Conservation (phyloP, 106 monocot species). For the Hemerocallis citrina region DNA sequence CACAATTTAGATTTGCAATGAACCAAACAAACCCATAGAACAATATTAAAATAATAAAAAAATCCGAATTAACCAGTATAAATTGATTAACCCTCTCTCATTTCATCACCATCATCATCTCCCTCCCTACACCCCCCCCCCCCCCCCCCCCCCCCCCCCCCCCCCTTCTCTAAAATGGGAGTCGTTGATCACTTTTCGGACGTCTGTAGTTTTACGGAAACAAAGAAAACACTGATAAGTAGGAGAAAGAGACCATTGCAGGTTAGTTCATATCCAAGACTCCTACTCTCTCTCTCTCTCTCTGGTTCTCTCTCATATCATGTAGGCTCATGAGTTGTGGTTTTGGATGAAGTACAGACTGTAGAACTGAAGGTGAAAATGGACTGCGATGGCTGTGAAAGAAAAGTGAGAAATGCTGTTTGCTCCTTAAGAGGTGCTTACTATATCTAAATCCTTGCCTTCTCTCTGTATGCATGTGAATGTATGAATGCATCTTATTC, state of each 20-base stretch:
- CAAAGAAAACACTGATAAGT: slow-evolving; percentile 16
- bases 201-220: slow-evolving; percentile 43
- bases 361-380: slow-evolving; percentile 70
- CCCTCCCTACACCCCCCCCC: slow-evolving; percentile 3
- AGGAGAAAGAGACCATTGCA: slow-evolving; percentile 51
- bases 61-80: background rate
- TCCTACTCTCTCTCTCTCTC: background rate
- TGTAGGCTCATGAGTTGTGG: background rate
- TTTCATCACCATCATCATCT: background rate
- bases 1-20: too few relatives aligned
- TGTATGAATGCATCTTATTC: too few relatives aligned
- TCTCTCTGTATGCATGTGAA: background rate
- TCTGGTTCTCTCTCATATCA: background rate
- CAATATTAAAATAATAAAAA: background rate
- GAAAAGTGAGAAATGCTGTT: slow-evolving; percentile 51
- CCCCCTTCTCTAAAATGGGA: slow-evolving; percentile 25
- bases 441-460: background rate
- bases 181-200: slow-evolving; percentile 40
- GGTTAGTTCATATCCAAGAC: slow-evolving; percentile 13
- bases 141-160: slow-evolving; percentile 14
- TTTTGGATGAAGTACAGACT: slow-evolving; percentile 26
- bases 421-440: slow-evolving; percentile 40
- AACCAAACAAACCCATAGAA: too few relatives aligned
- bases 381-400: slow-evolving; percentile 81
- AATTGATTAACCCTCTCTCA: background rate